Evolutionary conservation across 257 asterid species (phyloP), one percentile per base, ranked within the genome.

Genomic region (Nicotiana tomentosiformis): DNA sequence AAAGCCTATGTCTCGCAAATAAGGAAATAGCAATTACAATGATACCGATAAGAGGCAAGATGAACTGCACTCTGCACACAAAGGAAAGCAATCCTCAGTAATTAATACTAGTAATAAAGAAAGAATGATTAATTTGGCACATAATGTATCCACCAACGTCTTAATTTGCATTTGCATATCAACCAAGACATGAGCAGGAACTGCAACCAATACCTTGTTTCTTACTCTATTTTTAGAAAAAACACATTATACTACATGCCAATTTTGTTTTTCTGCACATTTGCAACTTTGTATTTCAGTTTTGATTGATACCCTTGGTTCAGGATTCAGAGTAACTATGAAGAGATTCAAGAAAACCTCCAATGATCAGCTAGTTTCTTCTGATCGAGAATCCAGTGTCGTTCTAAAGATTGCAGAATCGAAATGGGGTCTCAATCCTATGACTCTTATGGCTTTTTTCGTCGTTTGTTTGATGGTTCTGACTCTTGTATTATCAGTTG

Each of bases 401-500:
- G 83, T 81, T n/a, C 26, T 77, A 5, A 37, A 66, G 51, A 69
- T 51, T 8, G 16, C 76, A 33, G 93, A 85, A 80, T 77, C 85
- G 77, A 85, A 85, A 82, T 88, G 89, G 32, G 85, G 88, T 65
- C 12, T 83, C 30, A 86, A 84, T 84, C 87, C 80, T 20, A 30
- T 87, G 88, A 93, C 87, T 74, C 77, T 89, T 77, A 80, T 82
- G 89, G 93, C 89, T 29, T 58, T 88, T 17, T 82, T 89, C 5
- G 46, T 91, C 2, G 86, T 82, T 66, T 11, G 80, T 43, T 86
- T 91, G 83, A 86, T 95, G 94, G 87, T 88, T 32, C 87, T 89
- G 78, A 90, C 93, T 17, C 89, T 90, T 80, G 53, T 93, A 87
- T 88, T 93, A 85, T 89, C 93, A 5, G 32, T 89, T 9, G 80